Evolutionary conservation across 306 rosid species (phyloP), one percentile per base, ranked within the genome.

Genomic region (Quercus agrifolia): DNA sequence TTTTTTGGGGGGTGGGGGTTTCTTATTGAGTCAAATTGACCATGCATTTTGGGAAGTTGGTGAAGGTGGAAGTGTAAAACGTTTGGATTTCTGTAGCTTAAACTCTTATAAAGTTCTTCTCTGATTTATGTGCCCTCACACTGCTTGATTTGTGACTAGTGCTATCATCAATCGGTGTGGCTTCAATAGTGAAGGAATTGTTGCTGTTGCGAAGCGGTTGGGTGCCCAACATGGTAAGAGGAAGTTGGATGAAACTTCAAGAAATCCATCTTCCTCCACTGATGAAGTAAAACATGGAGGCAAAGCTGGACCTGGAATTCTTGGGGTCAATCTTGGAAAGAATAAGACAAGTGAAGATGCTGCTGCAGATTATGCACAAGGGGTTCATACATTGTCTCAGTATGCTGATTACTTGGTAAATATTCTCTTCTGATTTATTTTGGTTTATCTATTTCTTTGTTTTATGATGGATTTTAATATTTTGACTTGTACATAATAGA

Each of bases 171-270:
- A 94, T 83, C 92, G 99, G 69, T 94, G 93, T 78, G 97, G 99
- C 83, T 94, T 94, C 85, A 94, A 94, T 84, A 90, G 99, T 68
- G 95, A 92, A 79, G 99, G 99, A 85, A 94, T 94, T 84, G 97
- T 94, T 87, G 97, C 83, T 84, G 99, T 94, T 73, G 97, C 99
- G 33, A 94, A 92, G 93, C 83, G 97, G 73, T 74, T 94, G 78
- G 99, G 99, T 55, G 97, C 90, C 72, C 99, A 94, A 84, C 99
- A 94, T 23, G 99, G 99, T 68, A 92, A 92, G 87, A 94, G 99
- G 87, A 94, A 91, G 85, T 80, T 94, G 80, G 95, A 92, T 86
- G 99, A 94, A 86, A 91, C 97, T 67, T 86, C 93, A 31, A 88
- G 86, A 49, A 38, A 85, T 81, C 81, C 94, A 76, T 59, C 88